Evolutionary conservation across 805 yeast genomes (phyloP).

Genomic region (Vanderwaltozyma verrucispora): DNA sequence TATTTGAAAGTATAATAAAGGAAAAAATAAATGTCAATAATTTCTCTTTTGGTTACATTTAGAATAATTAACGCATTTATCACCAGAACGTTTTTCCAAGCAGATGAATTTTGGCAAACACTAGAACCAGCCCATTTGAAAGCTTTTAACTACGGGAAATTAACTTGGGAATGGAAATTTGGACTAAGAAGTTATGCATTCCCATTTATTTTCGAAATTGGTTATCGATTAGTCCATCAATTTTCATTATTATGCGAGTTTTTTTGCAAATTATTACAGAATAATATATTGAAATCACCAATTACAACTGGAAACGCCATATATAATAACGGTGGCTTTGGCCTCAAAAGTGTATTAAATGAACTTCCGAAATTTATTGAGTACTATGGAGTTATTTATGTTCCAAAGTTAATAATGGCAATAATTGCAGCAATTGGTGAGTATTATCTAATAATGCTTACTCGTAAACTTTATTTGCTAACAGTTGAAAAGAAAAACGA

Average conservation of each 20-base stretch:
- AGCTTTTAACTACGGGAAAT: conserved; percentile 69
- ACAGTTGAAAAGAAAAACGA: conserved; percentile 12
- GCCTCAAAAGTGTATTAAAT: too few relatives aligned
- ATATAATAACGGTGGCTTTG: neutral
- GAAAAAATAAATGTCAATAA: neutral
- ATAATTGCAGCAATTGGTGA: conserved; percentile 66
- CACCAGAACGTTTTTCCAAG: conserved; percentile 75
- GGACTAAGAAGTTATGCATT: conserved; percentile 70
- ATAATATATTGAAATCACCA: too few relatives aligned
- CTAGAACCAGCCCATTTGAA: conserved; percentile 80
- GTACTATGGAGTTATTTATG: conserved; percentile 33
- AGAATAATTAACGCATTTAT: conserved; percentile 55
- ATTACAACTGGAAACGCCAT: too few relatives aligned
- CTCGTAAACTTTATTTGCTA: conserved; percentile 20
- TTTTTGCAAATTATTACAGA: too few relatives aligned
- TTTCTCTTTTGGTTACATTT: conserved; percentile 7
- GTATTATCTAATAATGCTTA: conserved; percentile 41
- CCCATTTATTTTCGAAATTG: conserved; percentile 53
- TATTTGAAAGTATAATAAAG: too few relatives aligned
- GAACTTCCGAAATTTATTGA: conserved; percentile 10
- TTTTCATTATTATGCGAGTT: too few relatives aligned
- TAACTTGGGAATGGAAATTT: conserved; percentile 91
- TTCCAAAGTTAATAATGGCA: conserved; percentile 66
- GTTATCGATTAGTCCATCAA: conserved; percentile 10
- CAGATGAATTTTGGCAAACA: conserved; percentile 92